Evolutionary conservation across 73 alveolate species (phyloP).

Genomic region (Paramecium biaurelia): DNA sequence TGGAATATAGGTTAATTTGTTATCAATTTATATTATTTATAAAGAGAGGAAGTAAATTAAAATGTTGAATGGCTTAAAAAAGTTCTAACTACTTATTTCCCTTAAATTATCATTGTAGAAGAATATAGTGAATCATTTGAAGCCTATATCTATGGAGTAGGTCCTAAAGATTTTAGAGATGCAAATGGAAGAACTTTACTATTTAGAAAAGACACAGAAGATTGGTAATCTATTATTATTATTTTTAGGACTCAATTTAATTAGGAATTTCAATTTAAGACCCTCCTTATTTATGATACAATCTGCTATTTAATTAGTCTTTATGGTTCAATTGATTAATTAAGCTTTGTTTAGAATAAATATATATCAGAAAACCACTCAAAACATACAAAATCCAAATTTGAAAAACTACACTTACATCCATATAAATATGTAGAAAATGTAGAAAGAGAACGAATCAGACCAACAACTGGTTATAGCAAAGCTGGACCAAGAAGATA

Average conservation of each 20-base stretch:
- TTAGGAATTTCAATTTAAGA: not conserved
- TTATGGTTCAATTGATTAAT: not conserved
- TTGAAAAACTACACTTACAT: constrained; percentile 10
- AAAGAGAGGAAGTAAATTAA: not conserved
- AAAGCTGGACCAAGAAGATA: not conserved
- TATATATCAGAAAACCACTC: not conserved
- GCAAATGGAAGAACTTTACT: constrained; percentile 13
- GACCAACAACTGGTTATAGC: constrained; percentile 45
- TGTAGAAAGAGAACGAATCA: not conserved
- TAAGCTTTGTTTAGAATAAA: not conserved
- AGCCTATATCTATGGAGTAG: constrained; percentile 40
- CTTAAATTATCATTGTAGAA: not conserved
- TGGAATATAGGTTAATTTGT: constrained; percentile 38
- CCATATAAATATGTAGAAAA: constrained; percentile 40
- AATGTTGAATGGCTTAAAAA: constrained; percentile 46
- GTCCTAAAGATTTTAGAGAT: constrained; percentile 34
- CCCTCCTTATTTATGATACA: not conserved
- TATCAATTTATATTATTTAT: not conserved
- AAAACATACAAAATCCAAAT: not conserved
- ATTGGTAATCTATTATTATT: not conserved
- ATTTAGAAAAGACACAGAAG: constrained; percentile 5
- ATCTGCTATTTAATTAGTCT: constrained; percentile 19
- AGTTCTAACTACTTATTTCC: not conserved
- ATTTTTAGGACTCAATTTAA: not conserved
- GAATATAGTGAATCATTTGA: constrained; percentile 23